Evolutionary conservation across 352 stramenopile genomes (phyloP), one percentile per base, ranked within the genome.

Genomic region (Phytopythium chamaehyphon): DNA sequence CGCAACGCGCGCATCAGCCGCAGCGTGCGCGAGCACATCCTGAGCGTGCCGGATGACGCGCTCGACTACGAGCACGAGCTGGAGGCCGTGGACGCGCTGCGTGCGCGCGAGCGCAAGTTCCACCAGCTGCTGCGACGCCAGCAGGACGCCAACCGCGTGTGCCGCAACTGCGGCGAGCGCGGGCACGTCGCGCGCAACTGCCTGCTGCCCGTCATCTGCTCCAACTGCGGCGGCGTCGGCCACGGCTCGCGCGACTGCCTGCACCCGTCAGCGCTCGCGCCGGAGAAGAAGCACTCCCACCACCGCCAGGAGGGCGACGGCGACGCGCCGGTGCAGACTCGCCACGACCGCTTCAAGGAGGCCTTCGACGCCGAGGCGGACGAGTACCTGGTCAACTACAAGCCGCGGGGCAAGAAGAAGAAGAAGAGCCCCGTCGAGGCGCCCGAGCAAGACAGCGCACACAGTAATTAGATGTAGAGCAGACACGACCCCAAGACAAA

Each of bases 31-130:
- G 51, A 49, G 19, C 51, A 59, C 38, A 65, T 82, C 19, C 53
- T 60, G 5, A 22, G 37, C 36, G 50, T 46, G n/a, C n/a, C 37
- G 1, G 39, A 45, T n/a, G 67, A 83, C 10, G 70, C 86, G 24
- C 59, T 93, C 23, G 71, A 93, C 64, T 93, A 86, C 54, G 79
- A 89, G 43, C 62, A 83, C n/a, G 75, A 74, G 36, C 63, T 93
- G 23, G 76, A 79, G 55, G 66, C 61, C 22, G 55, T 83, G n/a
- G 71, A 73, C 61, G 46, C 53, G 18, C 33, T 59, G 2, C 51
- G 69, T 37, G 51, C 73, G 5, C 76, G 76, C 45, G 64, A 78
- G 37, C 79, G 78, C 47, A 83, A 85, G 54, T 90, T 84, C 42
- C 35, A 77, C 51, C 83, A 87, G 51, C 57, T 82, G 19, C 56